Conservation (phyloP, 106 monocot genomes). For the Gastrodia elata region DNA sequence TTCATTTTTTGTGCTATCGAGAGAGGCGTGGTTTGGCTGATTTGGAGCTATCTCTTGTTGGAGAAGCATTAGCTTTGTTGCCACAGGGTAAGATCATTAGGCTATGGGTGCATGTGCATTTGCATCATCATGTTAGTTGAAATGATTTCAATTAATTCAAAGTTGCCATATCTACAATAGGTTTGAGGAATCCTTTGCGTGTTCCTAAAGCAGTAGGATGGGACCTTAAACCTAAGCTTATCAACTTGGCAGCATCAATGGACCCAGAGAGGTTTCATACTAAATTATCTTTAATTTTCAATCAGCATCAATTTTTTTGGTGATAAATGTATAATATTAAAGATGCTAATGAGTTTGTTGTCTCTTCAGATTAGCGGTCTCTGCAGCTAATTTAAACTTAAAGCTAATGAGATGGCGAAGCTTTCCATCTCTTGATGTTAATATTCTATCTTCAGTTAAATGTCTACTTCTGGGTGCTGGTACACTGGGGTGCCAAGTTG, state of each 20-base stretch:
- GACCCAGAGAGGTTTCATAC: conserved; percentile 64
- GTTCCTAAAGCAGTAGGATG: conserved; percentile 82
- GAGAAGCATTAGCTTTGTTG: conserved; percentile 56
- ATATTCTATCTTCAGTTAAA: conserved; percentile 38
- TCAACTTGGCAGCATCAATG: conserved; percentile 83
- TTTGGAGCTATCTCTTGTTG: conserved; percentile 64
- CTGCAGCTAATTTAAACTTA: conserved; percentile 90
- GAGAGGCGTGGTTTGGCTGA: conserved; percentile 76
- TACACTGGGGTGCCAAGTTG: conserved; percentile 97
- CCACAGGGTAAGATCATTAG: conserved; percentile 45
- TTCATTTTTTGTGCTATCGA: conserved; percentile 83
- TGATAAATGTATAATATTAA: background rate
- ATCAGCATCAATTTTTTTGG: background rate
- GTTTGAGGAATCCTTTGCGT: conserved; percentile 40
- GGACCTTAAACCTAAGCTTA: conserved; percentile 52
- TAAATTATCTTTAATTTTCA: background rate
- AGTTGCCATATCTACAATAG: conserved; percentile 16
- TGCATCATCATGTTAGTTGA: conserved; percentile 4
- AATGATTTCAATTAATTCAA: background rate
- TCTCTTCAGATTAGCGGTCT: conserved; percentile 60
- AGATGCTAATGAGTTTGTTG: conserved; percentile 1
- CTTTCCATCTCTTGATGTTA: conserved; percentile 57
- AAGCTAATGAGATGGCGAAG: conserved; percentile 98
- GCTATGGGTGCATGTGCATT: conserved; percentile 10
- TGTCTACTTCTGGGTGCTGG: conserved; percentile 91